phyloP scores from a whole-genome alignment of 352 stramenopile species.

The Phytophthora palmivora region DNA sequence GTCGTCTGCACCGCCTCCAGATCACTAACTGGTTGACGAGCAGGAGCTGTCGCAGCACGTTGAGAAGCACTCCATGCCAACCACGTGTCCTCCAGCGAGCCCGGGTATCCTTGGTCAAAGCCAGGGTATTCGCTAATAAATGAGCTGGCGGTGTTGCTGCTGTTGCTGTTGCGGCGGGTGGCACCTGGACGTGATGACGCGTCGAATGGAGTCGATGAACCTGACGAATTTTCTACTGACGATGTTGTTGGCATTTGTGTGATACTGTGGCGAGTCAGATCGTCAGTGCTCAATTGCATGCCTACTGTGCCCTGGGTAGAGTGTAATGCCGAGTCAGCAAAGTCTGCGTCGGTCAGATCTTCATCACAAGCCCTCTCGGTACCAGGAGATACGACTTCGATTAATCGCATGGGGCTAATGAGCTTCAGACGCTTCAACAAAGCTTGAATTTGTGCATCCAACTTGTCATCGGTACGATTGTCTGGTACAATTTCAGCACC shows the following conservation, averaged over 20 bases:
- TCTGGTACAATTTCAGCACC: constrained; percentile 28
- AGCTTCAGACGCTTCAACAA: constrained; percentile 63
- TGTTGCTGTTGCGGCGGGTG: constrained; percentile 24
- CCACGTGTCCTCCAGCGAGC: constrained; percentile 50
- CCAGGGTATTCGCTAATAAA: constrained; percentile 29
- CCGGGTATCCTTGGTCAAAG: constrained; percentile 39
- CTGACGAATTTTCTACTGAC: constrained; percentile 12
- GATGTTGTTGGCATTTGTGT: constrained; percentile 1
- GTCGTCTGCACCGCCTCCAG: constrained; percentile 68
- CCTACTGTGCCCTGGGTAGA: constrained; percentile 42
- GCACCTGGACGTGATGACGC: constrained; percentile 6
- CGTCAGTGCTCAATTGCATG: constrained; percentile 41
- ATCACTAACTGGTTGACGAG: constrained; percentile 45
- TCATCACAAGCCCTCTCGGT: constrained; percentile 61
- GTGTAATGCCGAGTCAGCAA: constrained; percentile 68
- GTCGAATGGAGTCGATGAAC: constrained; percentile 19
- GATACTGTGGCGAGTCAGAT: constrained; percentile 22
- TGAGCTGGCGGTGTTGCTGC: neutral
- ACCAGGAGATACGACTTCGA: constrained; percentile 57
- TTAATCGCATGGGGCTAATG: constrained; percentile 49
- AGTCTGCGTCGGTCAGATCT: constrained; percentile 69
- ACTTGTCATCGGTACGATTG: constrained; percentile 50
- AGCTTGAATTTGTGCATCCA: constrained; percentile 64
- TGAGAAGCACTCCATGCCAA: constrained; percentile 57
- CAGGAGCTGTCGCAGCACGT: constrained; percentile 16